Percentiles rank a stretch among this genome's conserved stretches.
These are phyloP conservation scores for Quercus mongolica DNA, from an alignment of 306 rosid species.

Conservation along the genomic window DNA sequence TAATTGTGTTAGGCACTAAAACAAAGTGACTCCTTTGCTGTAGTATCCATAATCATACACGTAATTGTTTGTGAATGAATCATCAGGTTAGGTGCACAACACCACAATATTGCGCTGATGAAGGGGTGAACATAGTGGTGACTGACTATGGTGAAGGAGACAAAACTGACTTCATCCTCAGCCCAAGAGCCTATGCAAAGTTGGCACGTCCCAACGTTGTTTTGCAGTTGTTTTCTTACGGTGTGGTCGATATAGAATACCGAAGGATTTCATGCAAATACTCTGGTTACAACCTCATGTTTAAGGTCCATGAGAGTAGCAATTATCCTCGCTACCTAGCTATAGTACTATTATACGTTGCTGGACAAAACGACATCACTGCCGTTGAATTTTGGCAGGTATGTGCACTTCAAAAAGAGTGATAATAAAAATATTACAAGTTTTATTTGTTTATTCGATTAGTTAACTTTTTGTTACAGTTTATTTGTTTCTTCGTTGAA, in stretches of 20 bases:
- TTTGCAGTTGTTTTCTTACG: constrained; percentile 28
- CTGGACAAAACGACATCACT: constrained; percentile 54
- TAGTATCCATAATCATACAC: not conserved
- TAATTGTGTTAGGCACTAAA: not conserved
- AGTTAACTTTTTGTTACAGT: too few relatives aligned
- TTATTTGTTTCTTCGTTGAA: too few relatives aligned
- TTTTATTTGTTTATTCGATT: too few relatives aligned
- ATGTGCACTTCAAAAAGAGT: not conserved
- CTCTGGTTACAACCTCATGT: constrained; percentile 29
- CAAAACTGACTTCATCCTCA: constrained; percentile 52
- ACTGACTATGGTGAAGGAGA: constrained; percentile 59
- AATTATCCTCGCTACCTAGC: constrained; percentile 59
- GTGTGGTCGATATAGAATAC: constrained; percentile 53
- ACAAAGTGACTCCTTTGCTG: not conserved
- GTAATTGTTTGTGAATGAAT: not conserved
- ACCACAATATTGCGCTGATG: constrained; percentile 30
- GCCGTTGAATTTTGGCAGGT: constrained; percentile 61
- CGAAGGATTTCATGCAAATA: constrained; percentile 53
- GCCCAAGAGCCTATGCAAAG: constrained; percentile 35
- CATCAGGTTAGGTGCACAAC: constrained; percentile 50
- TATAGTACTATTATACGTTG: constrained; percentile 31
- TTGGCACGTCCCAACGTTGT: constrained; percentile 27
- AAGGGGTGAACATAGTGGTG: constrained; percentile 43
- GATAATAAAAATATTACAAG: too few relatives aligned
- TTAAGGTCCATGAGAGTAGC: constrained; percentile 61